These are phyloP conservation scores for Venturia asperata DNA, from an alignment of 2,329 filamentous ascomycete genomes.

Conservation along the genomic window DNA sequence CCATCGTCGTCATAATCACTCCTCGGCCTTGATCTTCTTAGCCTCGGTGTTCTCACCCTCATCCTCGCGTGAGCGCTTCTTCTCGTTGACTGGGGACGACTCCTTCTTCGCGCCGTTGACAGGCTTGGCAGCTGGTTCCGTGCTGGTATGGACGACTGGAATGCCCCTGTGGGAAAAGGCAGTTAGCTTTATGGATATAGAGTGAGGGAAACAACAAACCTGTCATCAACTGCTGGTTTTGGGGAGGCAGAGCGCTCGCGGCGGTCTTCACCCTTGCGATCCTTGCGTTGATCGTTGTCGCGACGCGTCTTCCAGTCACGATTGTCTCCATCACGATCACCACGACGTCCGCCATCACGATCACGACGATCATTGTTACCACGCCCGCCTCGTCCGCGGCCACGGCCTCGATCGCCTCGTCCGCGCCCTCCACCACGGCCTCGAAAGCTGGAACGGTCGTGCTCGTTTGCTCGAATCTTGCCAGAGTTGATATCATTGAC, in stretches of 20 bases:
- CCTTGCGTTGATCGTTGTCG: slow-evolving; percentile 28
- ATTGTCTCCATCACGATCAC: slow-evolving; percentile 20
- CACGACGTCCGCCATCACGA: slow-evolving; percentile 15
- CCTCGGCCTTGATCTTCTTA: slow-evolving; percentile 41
- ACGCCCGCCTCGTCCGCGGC: slow-evolving; percentile 24
- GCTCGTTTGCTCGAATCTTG: slow-evolving; percentile 31
- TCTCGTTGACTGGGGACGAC: slow-evolving; percentile 20
- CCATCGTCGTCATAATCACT: neutral
- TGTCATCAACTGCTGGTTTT: slow-evolving; percentile 30
- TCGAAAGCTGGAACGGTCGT: slow-evolving; percentile 21
- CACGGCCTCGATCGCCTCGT: slow-evolving; percentile 28
- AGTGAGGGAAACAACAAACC: slow-evolving; percentile 28
- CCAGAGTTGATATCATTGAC: slow-evolving; percentile 39
- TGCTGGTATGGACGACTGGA: slow-evolving; percentile 19
- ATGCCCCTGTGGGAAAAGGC: slow-evolving; percentile 29
- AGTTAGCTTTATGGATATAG: slow-evolving; percentile 13
- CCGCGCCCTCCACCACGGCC: slow-evolving; percentile 26
- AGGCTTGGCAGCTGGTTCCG: neutral
- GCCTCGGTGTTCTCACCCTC: slow-evolving; percentile 31
- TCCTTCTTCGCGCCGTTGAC: slow-evolving; percentile 11
- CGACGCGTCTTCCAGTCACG: slow-evolving; percentile 25
- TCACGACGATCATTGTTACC: slow-evolving; percentile 23
- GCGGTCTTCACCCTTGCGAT: slow-evolving; percentile 15
- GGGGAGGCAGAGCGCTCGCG: slow-evolving; percentile 14
- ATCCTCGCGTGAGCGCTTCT: slow-evolving; percentile 20